Evolutionary conservation across 176 grass and related monocot genomes (phyloP), one percentile per base, ranked within the genome.

Genomic region (Avena insularis): DNA sequence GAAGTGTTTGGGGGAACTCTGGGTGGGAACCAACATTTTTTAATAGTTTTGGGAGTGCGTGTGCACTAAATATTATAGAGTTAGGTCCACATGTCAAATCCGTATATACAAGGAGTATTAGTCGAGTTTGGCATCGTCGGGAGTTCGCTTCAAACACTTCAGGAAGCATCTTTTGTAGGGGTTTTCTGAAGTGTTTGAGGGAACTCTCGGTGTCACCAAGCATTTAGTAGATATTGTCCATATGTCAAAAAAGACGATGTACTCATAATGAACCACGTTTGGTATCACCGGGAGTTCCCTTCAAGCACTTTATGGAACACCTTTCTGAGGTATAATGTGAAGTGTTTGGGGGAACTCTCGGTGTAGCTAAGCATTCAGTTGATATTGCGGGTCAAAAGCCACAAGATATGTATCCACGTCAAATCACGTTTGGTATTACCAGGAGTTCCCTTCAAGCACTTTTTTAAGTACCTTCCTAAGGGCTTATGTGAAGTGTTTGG

Each of bases 261-360:
- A 35, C 33, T 35, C 33, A 35, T 35, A 33, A 35, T 35, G 33
- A 35, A 35, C 33, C 33, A 35, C 33, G 33, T 35, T 35, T 35
- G 33, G 33, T 35, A 35, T 35, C 33, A 35, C 33, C 33, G 33
- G 3, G 83, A 83, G 79, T 92, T 92, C 64, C 63, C 78, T 85
- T 74, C 55, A 83, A 80, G 31, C 64, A 86, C 87, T 92, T 80
- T 56, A 84, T 12, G 5, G 20, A 5, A 2, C 16, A 82, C 14
- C 14, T 12, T 51, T 45, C 61, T 2, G 6, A 46, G 38, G 14
- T 0, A 8, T 19, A n/a, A 43, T 59, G 19, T 59, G 67, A 70
- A 70, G 31, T 20, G 33, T 70, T 20, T 70, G 35, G 0, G 67
- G 66, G 7, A 40, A 70, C 16, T 69, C 7, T 69, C 15, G 8